Evolutionary conservation across 345 rosid genomes (phyloP).

Genomic region (Salix caprea): DNA sequence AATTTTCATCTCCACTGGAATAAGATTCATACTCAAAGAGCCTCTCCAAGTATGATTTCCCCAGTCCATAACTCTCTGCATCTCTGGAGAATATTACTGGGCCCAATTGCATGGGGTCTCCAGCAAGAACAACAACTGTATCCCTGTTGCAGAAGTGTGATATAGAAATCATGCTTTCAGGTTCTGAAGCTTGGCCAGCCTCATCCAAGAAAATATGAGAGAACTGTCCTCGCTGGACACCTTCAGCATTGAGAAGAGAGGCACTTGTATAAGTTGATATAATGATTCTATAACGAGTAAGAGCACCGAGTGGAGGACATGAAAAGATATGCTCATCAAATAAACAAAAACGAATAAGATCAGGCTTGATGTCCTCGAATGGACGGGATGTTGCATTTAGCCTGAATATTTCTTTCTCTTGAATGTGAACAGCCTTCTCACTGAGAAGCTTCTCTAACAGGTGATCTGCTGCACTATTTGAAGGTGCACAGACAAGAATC

Average conservation of each 20-base stretch:
- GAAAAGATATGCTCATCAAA: conserved; percentile 58
- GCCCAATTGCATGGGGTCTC: conserved; percentile 96
- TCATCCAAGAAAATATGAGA: conserved; percentile 90
- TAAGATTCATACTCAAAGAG: conserved; percentile 57
- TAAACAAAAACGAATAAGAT: conserved; percentile 59
- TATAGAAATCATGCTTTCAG: conserved; percentile 81
- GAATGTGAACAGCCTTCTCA: conserved; percentile 42
- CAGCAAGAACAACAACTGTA: conserved; percentile 90
- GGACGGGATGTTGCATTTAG: conserved; percentile 78
- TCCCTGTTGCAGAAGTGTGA: conserved; percentile 51
- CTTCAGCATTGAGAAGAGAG: conserved; percentile 72
- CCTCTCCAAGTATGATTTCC: conserved; percentile 79
- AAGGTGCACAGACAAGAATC: conserved; percentile 85
- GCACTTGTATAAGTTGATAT: conserved; percentile 87
- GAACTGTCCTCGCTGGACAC: conserved; percentile 68
- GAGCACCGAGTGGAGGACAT: conserved; percentile 64
- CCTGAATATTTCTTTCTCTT: conserved; percentile 63
- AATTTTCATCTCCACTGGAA: conserved; percentile 51
- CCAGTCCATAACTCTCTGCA: conserved; percentile 57
- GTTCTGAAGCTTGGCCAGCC: conserved; percentile 98
- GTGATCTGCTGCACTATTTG: conserved; percentile 91
- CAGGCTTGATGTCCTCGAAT: conserved; percentile 60
- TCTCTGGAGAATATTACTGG: conserved; percentile 76
- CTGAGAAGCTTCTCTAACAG: conserved; percentile 58
- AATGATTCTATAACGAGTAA: conserved; percentile 49